These are phyloP conservation scores for Wallemia ichthyophaga DNA, from an alignment of 1,284 basidiomycete genomes.

Conservation along the genomic window DNA sequence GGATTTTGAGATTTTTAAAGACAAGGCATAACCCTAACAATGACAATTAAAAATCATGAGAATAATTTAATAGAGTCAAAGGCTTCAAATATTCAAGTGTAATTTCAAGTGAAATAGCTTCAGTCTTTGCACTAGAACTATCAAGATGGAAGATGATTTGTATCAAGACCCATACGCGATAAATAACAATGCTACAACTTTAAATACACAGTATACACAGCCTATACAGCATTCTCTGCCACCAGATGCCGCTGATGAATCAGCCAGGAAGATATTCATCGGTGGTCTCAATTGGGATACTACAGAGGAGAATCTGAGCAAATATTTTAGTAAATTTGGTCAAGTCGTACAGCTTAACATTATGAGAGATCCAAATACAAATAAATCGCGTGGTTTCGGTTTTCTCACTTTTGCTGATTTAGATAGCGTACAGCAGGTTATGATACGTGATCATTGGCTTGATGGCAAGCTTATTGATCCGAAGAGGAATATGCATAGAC, in stretches of 20 bases:
- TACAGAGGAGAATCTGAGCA: slow-evolving; percentile 56
- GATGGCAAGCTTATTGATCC: slow-evolving; percentile 98
- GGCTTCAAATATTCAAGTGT: too few relatives aligned
- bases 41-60: background rate
- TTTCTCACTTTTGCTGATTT: slow-evolving; percentile 74
- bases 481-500: slow-evolving; percentile 86
- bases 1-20: too few relatives aligned
- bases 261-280: slow-evolving; percentile 79
- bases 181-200: too few relatives aligned
- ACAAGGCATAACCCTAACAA: background rate
- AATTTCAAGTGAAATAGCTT: too few relatives aligned
- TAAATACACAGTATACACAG: too few relatives aligned
- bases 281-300: slow-evolving; percentile 93
- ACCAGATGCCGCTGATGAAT: background rate
- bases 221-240: background rate
- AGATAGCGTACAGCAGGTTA: slow-evolving; percentile 59
- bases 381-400: slow-evolving; percentile 71
- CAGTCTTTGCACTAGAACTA: too few relatives aligned
- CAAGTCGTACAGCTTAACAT: slow-evolving; percentile 74
- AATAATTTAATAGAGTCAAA: too few relatives aligned
- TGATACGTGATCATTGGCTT: slow-evolving; percentile 59
- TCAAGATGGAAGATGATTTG: too few relatives aligned
- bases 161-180: too few relatives aligned
- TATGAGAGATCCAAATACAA: slow-evolving; percentile 64
- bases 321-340: slow-evolving; percentile 69